phyloP scores from a whole-genome alignment of 202 grass and related monocot genomes.

The Elaeis oleifera region DNA sequence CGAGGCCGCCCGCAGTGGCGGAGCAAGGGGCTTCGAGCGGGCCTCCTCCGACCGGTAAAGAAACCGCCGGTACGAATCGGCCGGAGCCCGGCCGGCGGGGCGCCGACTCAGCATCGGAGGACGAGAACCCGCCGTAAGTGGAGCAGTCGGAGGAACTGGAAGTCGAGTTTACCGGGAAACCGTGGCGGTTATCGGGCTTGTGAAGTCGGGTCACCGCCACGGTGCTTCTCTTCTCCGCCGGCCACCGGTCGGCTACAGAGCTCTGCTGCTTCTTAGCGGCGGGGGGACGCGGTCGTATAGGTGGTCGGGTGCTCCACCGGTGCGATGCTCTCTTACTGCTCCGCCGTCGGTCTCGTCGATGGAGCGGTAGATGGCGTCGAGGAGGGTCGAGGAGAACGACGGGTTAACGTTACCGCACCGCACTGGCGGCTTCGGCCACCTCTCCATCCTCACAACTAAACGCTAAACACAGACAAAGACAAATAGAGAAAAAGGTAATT shows the following conservation, averaged over 20 bases:
- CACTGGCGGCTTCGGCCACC: background rate
- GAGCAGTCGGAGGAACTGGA: conserved; percentile 18
- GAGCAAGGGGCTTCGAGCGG: background rate
- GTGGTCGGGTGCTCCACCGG: background rate
- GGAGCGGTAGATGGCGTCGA: conserved; percentile 18
- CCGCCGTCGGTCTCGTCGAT: conserved; percentile 12
- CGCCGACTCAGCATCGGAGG: conserved; percentile 4
- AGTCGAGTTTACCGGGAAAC: background rate
- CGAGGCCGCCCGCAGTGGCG: background rate
- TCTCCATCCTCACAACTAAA: conserved; percentile 5
- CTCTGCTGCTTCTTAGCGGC: background rate
- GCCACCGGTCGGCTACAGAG: no score
- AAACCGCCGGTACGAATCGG: conserved; percentile 2
- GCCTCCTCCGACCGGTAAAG: background rate
- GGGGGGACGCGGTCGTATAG: background rate
- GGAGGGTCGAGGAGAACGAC: conserved; percentile 17
- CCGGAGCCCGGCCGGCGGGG: background rate
- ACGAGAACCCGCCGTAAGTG: conserved; percentile 15
- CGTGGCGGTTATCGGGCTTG: background rate
- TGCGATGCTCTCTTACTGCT: background rate
- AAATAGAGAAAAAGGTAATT: no score
- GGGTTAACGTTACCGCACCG: background rate
- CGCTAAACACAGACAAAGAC: no score
- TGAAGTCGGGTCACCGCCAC: background rate
- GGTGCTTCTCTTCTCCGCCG: background rate